These are phyloP conservation scores for Aspergillus diversus DNA, from an alignment of 495 filamentous ascomycete genomes.

Conservation along the genomic window DNA sequence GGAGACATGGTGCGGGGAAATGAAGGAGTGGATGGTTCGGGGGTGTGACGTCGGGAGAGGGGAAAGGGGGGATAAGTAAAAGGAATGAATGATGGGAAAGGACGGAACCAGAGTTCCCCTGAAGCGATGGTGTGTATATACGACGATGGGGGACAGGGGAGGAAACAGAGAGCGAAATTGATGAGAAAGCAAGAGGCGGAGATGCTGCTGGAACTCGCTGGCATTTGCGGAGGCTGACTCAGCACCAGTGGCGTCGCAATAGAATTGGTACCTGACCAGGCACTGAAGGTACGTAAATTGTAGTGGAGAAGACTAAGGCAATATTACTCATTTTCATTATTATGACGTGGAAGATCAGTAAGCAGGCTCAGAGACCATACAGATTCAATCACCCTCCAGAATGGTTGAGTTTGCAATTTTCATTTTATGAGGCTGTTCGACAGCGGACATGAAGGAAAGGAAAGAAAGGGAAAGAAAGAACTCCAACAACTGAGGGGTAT, in stretches of 20 bases:
- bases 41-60: constrained; percentile 3
- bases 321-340: no score
- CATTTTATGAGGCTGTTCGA: not conserved
- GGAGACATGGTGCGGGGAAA: constrained; percentile 32
- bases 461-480: constrained; percentile 8
- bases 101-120: not conserved
- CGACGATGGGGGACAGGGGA: not conserved
- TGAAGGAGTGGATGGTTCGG: not conserved
- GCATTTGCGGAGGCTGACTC: constrained; percentile 43
- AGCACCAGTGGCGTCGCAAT: constrained; percentile 11
- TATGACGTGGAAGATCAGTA: no score
- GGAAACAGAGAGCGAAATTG: not conserved
- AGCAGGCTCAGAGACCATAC: no score
- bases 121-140: not conserved
- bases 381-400: no score
- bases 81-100: not conserved
- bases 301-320: no score
- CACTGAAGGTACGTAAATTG: not conserved
- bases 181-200: constrained; percentile 13
- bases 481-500: constrained; percentile 33
- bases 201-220: constrained; percentile 36
- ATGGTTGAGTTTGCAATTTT: not conserved
- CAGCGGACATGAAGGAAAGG: not conserved
- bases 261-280: not conserved
- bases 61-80: not conserved